Evolutionary conservation across 306 rosid species (phyloP).

Genomic region (Gynostemma pentaphyllum): DNA sequence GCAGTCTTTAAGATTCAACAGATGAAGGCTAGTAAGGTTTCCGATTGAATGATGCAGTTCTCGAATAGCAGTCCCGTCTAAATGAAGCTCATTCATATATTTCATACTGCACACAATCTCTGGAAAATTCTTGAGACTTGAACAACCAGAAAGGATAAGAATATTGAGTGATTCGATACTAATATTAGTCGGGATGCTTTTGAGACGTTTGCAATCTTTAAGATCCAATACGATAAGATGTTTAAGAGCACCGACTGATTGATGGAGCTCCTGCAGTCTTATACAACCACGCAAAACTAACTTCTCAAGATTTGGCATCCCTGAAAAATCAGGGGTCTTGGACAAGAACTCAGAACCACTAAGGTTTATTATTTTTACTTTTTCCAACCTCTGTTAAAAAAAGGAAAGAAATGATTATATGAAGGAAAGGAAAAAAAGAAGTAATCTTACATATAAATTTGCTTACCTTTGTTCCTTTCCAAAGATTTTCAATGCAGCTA

Average conservation of each 20-base stretch:
- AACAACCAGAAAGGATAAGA: constrained; percentile 8
- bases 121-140: neutral
- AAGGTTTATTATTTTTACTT: constrained; percentile 3
- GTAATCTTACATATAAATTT: neutral
- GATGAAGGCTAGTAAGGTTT: neutral
- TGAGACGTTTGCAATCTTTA: neutral
- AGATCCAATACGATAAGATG: neutral
- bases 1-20: constrained; percentile 2
- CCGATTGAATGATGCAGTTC: constrained; percentile 6
- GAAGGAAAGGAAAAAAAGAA: neutral
- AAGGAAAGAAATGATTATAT: neutral
- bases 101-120: constrained; percentile 1
- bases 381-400: neutral
- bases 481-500: constrained; percentile 10
- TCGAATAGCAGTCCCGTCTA: neutral
- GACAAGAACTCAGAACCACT: neutral
- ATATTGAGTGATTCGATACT: neutral
- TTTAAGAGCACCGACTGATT: neutral
- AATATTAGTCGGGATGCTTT: neutral
- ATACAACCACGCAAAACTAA: constrained; percentile 8
- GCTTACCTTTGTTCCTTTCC: constrained; percentile 11
- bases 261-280: constrained; percentile 2
- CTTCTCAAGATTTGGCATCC: constrained; percentile 11
- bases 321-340: constrained; percentile 4
- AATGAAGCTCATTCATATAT: neutral